Evolutionary conservation across 2,329 filamentous ascomycete genomes (phyloP), one percentile per base, ranked within the genome.

Genomic region (Bimuria novae-zelandiae): DNA sequence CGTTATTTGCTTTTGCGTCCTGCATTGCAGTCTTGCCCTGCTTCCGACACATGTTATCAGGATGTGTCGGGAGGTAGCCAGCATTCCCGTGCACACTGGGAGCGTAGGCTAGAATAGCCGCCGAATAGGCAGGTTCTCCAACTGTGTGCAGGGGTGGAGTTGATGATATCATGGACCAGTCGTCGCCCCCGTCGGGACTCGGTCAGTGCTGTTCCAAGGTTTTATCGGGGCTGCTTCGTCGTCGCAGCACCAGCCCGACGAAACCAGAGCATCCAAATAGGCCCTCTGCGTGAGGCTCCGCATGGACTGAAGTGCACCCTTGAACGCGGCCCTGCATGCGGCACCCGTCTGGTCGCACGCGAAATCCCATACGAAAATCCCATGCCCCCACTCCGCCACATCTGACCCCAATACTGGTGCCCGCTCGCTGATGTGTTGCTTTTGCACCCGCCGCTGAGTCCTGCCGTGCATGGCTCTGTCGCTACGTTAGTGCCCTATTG

Each of bases 301-400:
- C 41, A 25, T 21, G 41, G 42, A 16, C 23, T 16, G 17, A 25
- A 16, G 19, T 8, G 16, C 30, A 36, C 30, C 43, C 43, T 44
- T 46, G 43, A 21, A n/a, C 7, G n/a, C n/a, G 23, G 30, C 43
- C 43, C 43, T 46, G 43, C 43, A 46, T 46, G 19, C 30, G 12
- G 43, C 30, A 23, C 27, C 17, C 42, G 14, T 17, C 23, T 27
- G 14, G 41, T 43, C 29, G 35, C 44, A 48, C 48, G 50, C 37
- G 5, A 22, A 47, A 44, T 44, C 30, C 37, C 41, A 44, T 44
- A 22, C n/a, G 22, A 44, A 35, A 49, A 44, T 49, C 29, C 51
- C 51, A 53, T 53, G 29, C 16, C 30, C 22, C 43, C 43, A 46
- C 43, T 25, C 43, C 30, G 12, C 17, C 22, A 33, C 30, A n/a